Conservation (phyloP, 2,329 filamentous ascomycete genomes). For the Colletotrichum sojae region DNA sequence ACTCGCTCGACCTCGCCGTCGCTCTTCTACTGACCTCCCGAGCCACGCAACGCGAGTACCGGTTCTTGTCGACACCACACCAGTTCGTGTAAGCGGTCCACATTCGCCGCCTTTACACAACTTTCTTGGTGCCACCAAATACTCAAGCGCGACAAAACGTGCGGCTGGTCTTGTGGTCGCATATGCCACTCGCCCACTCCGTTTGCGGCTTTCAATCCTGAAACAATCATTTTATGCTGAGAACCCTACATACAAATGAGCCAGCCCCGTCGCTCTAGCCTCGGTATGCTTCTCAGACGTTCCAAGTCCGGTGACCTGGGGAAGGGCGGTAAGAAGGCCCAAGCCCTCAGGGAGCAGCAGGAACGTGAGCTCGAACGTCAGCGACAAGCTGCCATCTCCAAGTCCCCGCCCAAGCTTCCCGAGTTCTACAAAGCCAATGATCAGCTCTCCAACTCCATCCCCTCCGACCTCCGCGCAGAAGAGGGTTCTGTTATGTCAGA, state of each 20-base stretch:
- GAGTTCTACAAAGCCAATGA: conserved; percentile 65
- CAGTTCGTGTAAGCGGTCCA: conserved; percentile 16
- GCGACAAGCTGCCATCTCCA: conserved; percentile 62
- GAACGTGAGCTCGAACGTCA: conserved; percentile 63
- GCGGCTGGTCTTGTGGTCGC: conserved; percentile 26
- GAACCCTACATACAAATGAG: conserved; percentile 49
- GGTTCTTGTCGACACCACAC: conserved; percentile 8
- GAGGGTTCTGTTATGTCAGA: conserved; percentile 72
- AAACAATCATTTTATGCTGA: conserved; percentile 39
- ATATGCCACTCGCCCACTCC: conserved; percentile 10
- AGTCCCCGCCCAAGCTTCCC: conserved; percentile 65
- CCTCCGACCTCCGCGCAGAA: conserved; percentile 73
- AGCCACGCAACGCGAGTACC: not conserved
- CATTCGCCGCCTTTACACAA: conserved; percentile 21
- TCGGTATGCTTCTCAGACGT: conserved; percentile 75
- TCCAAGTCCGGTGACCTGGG: conserved; percentile 77
- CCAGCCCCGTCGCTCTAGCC: conserved; percentile 59
- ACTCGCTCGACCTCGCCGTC: not conserved
- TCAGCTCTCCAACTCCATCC: conserved; percentile 61
- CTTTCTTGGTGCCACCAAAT: not conserved
- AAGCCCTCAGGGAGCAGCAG: conserved; percentile 63
- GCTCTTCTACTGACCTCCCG: not conserved
- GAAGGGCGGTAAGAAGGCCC: conserved; percentile 72
- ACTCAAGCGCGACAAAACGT: conserved; percentile 34
- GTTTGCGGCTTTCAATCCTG: conserved; percentile 36